Conservation (phyloP, 345 rosid species). For the Carallia pectinifolia region DNA sequence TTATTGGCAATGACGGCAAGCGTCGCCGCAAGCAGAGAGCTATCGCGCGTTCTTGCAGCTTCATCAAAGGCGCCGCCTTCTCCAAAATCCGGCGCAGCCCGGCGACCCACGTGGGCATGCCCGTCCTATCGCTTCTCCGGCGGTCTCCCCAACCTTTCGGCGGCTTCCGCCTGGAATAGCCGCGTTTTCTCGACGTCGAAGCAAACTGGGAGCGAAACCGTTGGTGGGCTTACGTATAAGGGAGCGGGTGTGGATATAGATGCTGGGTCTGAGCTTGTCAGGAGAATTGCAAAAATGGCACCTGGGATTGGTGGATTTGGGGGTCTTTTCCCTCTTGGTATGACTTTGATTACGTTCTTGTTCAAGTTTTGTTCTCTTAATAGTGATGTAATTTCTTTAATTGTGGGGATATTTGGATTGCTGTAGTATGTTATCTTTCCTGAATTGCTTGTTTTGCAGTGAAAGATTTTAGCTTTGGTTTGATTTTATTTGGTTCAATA, state of each 20-base stretch:
- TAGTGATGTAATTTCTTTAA: not conserved
- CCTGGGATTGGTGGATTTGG: constrained; percentile 95
- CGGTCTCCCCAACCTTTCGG: not conserved
- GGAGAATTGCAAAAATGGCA: constrained; percentile 83
- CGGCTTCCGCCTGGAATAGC: not conserved
- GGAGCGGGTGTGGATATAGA: constrained; percentile 94
- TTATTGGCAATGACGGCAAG: not conserved
- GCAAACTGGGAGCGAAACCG: not conserved
- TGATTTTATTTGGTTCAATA: no score
- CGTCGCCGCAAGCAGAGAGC: constrained; percentile 9
- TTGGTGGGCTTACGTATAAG: constrained; percentile 58
- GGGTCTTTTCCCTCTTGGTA: constrained; percentile 88
- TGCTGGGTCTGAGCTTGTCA: constrained; percentile 87
- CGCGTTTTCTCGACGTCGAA: not conserved
- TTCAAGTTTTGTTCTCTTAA: not conserved
- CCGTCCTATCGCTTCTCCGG: constrained; percentile 1
- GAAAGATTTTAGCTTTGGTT: no score
- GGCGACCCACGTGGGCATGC: not conserved
- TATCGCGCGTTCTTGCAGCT: constrained; percentile 6
- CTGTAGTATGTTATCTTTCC: no score
- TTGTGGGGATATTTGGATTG: no score
- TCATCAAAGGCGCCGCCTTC: not conserved
- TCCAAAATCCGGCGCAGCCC: not conserved
- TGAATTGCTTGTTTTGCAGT: no score
- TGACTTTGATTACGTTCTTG: not conserved